A percentile compares a stretch with the other conserved stretches of the same genome.
Evolutionary conservation across 2,329 filamentous ascomycete genomes (phyloP).

Genomic region (Colletotrichum karsti): DNA sequence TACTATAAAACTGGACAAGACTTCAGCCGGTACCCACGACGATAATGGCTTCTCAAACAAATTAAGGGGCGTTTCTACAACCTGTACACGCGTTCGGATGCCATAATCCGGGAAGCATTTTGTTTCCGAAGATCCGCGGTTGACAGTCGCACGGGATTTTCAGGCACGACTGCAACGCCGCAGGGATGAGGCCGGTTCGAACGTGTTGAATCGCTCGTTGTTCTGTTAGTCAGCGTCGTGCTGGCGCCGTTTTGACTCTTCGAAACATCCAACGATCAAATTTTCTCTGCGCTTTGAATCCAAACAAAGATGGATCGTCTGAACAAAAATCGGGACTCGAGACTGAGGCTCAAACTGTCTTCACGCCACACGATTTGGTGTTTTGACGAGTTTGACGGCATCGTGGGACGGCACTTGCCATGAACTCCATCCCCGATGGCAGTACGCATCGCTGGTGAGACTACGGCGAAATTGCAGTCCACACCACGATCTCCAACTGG

Average conservation of each 20-base stretch:
- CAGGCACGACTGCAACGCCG: not conserved
- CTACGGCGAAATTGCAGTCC: not conserved
- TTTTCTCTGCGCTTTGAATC: slow-evolving; percentile 5
- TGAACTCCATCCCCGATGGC: too few relatives aligned
- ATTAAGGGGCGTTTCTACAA: not conserved
- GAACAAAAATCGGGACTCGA: not conserved
- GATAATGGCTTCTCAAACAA: not conserved
- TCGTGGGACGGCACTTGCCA: not conserved
- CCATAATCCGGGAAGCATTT: not conserved
- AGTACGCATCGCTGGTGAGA: too few relatives aligned
- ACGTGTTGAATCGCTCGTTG: not conserved
- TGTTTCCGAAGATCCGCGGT: not conserved
- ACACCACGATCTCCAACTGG: not conserved
- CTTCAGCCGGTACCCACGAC: too few relatives aligned
- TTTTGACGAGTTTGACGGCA: not conserved
- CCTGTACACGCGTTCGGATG: not conserved
- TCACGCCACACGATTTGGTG: not conserved
- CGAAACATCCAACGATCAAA: slow-evolving; percentile 22
- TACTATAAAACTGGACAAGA: too few relatives aligned
- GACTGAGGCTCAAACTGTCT: not conserved
- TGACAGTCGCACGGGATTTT: not conserved
- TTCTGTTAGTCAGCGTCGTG: not conserved
- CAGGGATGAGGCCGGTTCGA: not conserved
- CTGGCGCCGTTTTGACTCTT: not conserved
- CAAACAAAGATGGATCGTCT: not conserved